Percentiles rank a stretch among this genome's conserved stretches.
Evolutionary conservation across 768 basidiomycete genomes (phyloP).

Genomic region (Rhodotorula taiwanensis): DNA sequence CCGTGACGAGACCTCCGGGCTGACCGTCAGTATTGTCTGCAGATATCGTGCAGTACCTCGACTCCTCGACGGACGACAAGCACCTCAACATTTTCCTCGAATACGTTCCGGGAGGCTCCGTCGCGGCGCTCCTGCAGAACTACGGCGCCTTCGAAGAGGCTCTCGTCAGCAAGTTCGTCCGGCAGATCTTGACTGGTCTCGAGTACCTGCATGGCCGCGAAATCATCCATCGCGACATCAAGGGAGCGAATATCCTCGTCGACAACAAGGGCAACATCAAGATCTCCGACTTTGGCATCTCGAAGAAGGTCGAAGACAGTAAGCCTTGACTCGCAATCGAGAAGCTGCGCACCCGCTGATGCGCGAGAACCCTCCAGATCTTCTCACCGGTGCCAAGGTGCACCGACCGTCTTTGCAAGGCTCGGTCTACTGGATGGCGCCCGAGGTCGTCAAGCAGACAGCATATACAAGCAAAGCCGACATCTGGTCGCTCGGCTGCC

Average conservation of each 20-base stretch:
- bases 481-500: slow-evolving; percentile 92
- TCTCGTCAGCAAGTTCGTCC: slow-evolving; percentile 84
- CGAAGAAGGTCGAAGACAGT: slow-evolving; percentile 96
- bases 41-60: slow-evolving; percentile 97
- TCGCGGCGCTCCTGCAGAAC: slow-evolving; percentile 78
- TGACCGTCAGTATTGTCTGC: slow-evolving; percentile 41
- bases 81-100: slow-evolving; percentile 86
- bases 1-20: not conserved
- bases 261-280: slow-evolving; percentile 89
- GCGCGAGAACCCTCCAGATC: slow-evolving; percentile 42
- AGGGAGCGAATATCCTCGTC: slow-evolving; percentile 95
- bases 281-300: slow-evolving; percentile 97
- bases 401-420: slow-evolving; percentile 92
- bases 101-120: slow-evolving; percentile 95
- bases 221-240: slow-evolving; percentile 96
- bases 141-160: slow-evolving; percentile 82
- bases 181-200: slow-evolving; percentile 82
- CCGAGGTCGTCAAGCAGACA: slow-evolving; percentile 94
- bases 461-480: slow-evolving; percentile 96
- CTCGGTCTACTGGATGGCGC: slow-evolving; percentile 99
- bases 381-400: slow-evolving; percentile 54
- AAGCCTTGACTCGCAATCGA: slow-evolving; percentile 45
- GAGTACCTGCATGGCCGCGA: slow-evolving; percentile 88
- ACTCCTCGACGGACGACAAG: slow-evolving; percentile 85
- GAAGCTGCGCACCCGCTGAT: not conserved